phyloP scores from a whole-genome alignment of 2,329 filamentous ascomycete species.

The Trichoderma sp. region DNA sequence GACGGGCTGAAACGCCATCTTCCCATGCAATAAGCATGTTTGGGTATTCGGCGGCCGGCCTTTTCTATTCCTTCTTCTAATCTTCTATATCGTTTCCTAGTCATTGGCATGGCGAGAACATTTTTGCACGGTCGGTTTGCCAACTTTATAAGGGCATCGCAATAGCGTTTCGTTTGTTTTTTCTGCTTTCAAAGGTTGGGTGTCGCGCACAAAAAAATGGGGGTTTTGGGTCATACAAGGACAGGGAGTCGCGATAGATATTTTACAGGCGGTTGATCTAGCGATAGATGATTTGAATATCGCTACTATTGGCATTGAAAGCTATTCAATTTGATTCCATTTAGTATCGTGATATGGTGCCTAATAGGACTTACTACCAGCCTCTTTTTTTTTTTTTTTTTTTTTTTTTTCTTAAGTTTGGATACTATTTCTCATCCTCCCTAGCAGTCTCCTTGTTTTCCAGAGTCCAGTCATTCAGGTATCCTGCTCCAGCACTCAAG shows the following conservation, averaged over 20 bases:
- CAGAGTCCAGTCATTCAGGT: conserved; percentile 67
- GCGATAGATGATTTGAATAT: conserved; percentile 2
- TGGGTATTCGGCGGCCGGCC: neutral
- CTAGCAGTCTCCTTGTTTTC: conserved; percentile 30
- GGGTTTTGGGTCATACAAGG: conserved; percentile 1
- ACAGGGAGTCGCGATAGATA: conserved; percentile 13
- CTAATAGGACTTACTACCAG: neutral
- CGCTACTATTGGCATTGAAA: neutral
- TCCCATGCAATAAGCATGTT: conserved; percentile 39
- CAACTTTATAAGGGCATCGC: neutral
- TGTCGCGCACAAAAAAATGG: neutral
- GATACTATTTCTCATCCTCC: conserved; percentile 21
- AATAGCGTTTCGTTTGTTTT: conserved; percentile 1
- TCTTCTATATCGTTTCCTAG: conserved; percentile 22
- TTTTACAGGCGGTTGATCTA: neutral
- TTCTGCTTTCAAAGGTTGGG: neutral
- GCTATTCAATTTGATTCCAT: neutral
- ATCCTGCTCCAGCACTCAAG: conserved; percentile 65
- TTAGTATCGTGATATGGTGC: neutral
- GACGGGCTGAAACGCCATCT: conserved; percentile 76
- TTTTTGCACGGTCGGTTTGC: neutral
- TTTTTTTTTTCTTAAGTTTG: neutral
- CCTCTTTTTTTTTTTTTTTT: too few species aligned
- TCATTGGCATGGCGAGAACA: neutral
- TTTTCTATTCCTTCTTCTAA: neutral